Base-by-base conservation (phyloP, 78 protist genomes). In the Monocercomonoides exilis region DNA sequence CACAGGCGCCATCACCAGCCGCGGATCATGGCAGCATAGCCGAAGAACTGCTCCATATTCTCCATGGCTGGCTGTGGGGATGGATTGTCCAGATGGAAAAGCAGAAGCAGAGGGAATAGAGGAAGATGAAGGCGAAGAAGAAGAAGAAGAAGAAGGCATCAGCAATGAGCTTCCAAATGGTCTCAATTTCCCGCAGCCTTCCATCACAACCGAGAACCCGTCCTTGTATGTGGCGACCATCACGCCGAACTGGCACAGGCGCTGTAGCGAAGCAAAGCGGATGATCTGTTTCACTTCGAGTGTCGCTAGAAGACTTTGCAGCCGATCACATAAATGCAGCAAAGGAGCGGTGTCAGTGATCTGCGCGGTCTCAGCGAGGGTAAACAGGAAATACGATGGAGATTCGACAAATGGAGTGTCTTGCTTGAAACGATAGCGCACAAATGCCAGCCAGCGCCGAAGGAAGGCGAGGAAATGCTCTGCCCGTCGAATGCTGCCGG, bases 401-500 rank as follows among this genome's bases (percentile, higher is more conserved):
- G 85, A 42, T 89, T 95, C 97, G 2, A 44, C 33, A 32, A 90
- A 54, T 21, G 70, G 70, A 11, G 11, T 54, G 70, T 54, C 21
- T 11, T 54, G 38, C 11, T 54, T 54, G 70, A 54, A 54, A 29
- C 70, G 70, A 54, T 54, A 21, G 38, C 81, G 89, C 38, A 96
- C 41, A 77, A 92, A 92, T 41, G 93, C 96, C 0, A 92, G 84
- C 38, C 96, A 77, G 1, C 96, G 84, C 87, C 35, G 33, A 35
- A 97, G 38, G 79, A 93, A 80, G 34, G 34, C 4, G 41, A 88
- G 44, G 88, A 93, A 93, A 0, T 84, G 87, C 33, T 92, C 93
- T 0, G 97, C 95, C 1, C 87, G 87, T 45, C 98, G 92, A 43
- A 97, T 94, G 80, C 92, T 95, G 2, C 98, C 99, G 1, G 99